Base-by-base conservation (phyloP, 202 grass and related monocot species). In the Panicum virgatum region DNA sequence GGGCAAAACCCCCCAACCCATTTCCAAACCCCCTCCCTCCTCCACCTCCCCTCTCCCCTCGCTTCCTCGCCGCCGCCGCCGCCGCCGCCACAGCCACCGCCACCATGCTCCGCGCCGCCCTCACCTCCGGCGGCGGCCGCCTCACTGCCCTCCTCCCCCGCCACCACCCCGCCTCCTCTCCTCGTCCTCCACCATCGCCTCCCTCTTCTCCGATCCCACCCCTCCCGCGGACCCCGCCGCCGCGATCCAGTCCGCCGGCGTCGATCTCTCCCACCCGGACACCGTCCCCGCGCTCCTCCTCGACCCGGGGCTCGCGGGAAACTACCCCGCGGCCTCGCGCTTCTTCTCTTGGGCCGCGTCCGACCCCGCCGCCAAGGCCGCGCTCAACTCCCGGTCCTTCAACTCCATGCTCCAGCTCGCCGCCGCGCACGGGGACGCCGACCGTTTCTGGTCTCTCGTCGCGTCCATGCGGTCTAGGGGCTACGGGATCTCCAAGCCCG, bases 331-430 rank as follows among this genome's bases (percentile, higher is more conserved):
- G 12, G 86, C 81, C 42, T 79, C 81, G 19, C 59, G 60, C 16
- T 84, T 88, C 81, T 88, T 84, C 81, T 73, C 69, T 1, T 88
- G 75, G 86, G 81, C 86, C 42, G 43, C 69, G 7, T 79, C 80
- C 60, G 61, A 60, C 40, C 57, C 73, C 12, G 22, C 37, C 48
- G 12, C 68, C 29, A 44, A 70, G 61, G 75, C 75, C 42, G 13
- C 34, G 12, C 74, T 84, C 75, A 89, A 94, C 80, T 92, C 85
- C 20, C 78, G 79, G 32, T 84, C 86, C 67, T 94, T 88, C 73
- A 94, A 97, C 75, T 87, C 81, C 39, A 85, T 94, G 87, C 91
- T 97, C 50, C 65, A 88, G 68, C 86, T 93, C 50, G 76, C 92
- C 13, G 87, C 89, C 6, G 77, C 64, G 30, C 72, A 88, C 40